Evolutionary conservation across 2,329 filamentous ascomycete species (phyloP).

Genomic region (Aspergillus jensenii): DNA sequence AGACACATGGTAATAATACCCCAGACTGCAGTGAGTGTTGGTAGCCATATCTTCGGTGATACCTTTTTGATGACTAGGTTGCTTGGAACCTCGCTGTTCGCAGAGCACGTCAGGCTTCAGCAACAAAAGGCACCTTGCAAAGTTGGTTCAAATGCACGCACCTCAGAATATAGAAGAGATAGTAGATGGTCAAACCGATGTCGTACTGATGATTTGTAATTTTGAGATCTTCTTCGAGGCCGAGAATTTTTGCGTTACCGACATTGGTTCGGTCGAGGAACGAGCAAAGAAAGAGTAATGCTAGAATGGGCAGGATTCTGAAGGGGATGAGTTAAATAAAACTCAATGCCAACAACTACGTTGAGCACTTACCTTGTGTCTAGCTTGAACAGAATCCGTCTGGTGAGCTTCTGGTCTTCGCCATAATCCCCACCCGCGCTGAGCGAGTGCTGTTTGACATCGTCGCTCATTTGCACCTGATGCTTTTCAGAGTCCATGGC

Average conservation of each 20-base stretch:
- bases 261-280: slow-evolving; percentile 71
- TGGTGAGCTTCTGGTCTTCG: slow-evolving; percentile 35
- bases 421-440: slow-evolving; percentile 16
- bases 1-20: slow-evolving; percentile 54
- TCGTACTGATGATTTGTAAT: slow-evolving; percentile 65
- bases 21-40: slow-evolving; percentile 57
- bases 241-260: slow-evolving; percentile 67
- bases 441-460: slow-evolving; percentile 16
- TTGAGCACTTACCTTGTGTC: slow-evolving; percentile 47
- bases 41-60: slow-evolving; percentile 61
- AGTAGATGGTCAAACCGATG: slow-evolving; percentile 64
- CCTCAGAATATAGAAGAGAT: slow-evolving; percentile 60
- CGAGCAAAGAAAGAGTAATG: slow-evolving; percentile 65
- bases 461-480: slow-evolving; percentile 22
- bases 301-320: slow-evolving; percentile 63
- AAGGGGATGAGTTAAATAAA: too few relatives aligned
- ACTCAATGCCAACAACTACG: too few relatives aligned
- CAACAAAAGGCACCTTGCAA: neutral
- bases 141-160: slow-evolving; percentile 24
- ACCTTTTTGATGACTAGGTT: slow-evolving; percentile 64
- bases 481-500: slow-evolving; percentile 22
- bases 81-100: slow-evolving; percentile 59
- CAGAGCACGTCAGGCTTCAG: neutral
- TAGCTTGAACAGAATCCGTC: slow-evolving; percentile 53
- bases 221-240: slow-evolving; percentile 57